These are phyloP conservation scores for Podaxis sp. DNA, from an alignment of 768 basidiomycete genomes.

Conservation along the genomic window DNA sequence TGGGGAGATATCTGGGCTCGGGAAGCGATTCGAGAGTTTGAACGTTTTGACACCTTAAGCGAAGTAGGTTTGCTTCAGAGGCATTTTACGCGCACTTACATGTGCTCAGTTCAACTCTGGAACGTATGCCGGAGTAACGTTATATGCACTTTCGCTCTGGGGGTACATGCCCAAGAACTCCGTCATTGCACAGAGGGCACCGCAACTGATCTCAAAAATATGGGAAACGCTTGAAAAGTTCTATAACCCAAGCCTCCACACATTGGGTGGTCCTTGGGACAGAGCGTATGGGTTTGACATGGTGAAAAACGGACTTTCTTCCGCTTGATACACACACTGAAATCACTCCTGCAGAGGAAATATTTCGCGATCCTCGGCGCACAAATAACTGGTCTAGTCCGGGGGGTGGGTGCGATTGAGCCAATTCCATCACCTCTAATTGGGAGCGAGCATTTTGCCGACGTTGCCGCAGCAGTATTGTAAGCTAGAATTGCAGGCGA, in stretches of 20 bases:
- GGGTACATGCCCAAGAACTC: conserved; percentile 30
- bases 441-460: conserved; percentile 25
- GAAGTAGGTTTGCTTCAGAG: conserved; percentile 19
- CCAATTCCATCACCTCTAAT: conserved; percentile 25
- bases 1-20: conserved; percentile 31
- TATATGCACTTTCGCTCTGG: conserved; percentile 30
- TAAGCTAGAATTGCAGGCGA: conserved; percentile 7
- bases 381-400: conserved; percentile 25
- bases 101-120: conserved; percentile 26
- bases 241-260: conserved; percentile 27
- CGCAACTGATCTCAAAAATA: conserved; percentile 24
- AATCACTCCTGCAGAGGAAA: conserved; percentile 15
- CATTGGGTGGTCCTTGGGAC: conserved; percentile 29
- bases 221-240: conserved; percentile 23
- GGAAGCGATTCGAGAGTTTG: conserved; percentile 25
- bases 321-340: background rate
- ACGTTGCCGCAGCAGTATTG: conserved; percentile 26
- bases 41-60: conserved; percentile 25
- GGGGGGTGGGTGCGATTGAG: conserved; percentile 24
- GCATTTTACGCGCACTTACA: background rate
- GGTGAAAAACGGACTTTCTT: conserved; percentile 13
- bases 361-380: conserved; percentile 29
- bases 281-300: conserved; percentile 29
- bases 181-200: conserved; percentile 22
- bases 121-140: conserved; percentile 28